A percentile compares a stretch with the other conserved stretches of the same genome.
These are phyloP conservation scores for Astrephomene gubernaculifera DNA, from an alignment of 139 green algal genomes.

Conservation along the genomic window DNA sequence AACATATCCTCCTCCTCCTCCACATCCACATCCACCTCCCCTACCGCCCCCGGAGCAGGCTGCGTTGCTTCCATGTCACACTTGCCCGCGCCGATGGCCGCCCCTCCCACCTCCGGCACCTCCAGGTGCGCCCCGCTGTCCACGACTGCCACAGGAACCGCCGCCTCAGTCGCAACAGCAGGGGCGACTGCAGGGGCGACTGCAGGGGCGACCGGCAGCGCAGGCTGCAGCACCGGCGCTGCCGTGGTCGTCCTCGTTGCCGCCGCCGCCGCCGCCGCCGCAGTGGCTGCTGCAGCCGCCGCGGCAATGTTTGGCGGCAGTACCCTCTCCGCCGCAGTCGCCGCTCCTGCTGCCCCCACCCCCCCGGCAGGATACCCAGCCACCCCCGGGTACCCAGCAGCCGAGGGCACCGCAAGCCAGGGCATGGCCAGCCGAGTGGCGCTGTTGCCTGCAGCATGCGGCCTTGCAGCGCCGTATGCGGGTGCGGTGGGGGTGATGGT, in stretches of 20 bases:
- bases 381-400: not conserved
- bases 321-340: not conserved
- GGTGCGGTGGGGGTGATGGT: no score
- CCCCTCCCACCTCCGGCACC: no score
- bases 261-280: not conserved
- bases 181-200: no score
- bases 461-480: not conserved
- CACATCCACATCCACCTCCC: not conserved
- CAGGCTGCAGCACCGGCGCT: no score
- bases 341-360: not conserved
- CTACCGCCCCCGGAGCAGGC: not conserved
- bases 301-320: not conserved
- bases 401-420: not conserved
- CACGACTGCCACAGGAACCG: no score
- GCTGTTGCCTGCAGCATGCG: not conserved
- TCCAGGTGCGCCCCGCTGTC: no score
- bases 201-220: no score
- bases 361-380: not conserved
- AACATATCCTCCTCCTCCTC: conserved; percentile 2
- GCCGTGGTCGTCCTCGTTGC: no score
- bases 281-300: not conserved
- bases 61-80: not conserved
- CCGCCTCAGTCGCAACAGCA: no score
- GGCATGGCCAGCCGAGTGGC: conserved; percentile 1
- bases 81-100: no score